phyloP scores from a whole-genome alignment of 345 rosid genomes.

The Pugionium dolabratum region DNA sequence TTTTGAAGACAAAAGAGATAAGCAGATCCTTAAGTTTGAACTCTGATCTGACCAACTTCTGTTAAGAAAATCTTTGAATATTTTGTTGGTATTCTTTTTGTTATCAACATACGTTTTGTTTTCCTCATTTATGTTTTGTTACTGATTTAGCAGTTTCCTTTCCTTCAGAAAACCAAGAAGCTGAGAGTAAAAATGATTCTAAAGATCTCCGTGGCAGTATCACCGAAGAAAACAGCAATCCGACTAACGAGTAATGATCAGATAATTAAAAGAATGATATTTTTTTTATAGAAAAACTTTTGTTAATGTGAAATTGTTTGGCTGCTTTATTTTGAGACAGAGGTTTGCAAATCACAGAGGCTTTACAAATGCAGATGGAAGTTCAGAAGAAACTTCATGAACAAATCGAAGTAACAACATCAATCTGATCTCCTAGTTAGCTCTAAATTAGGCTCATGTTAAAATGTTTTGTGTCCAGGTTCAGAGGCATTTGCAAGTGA shows the following conservation, averaged over 20 bases:
- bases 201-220: conserved; percentile 25
- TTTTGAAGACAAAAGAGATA: too few species aligned
- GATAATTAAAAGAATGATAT: conserved; percentile 8
- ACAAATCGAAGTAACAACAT: conserved; percentile 80
- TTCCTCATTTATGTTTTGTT: not conserved
- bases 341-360: conserved; percentile 69
- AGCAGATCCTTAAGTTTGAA: conserved; percentile 9
- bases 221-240: conserved; percentile 46
- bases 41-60: too few species aligned
- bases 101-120: not conserved
- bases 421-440: conserved; percentile 1
- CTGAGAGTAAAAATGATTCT: conserved; percentile 30
- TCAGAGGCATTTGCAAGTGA: conserved; percentile 88
- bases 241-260: conserved; percentile 60
- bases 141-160: conserved; percentile 30
- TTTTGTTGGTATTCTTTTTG: too few species aligned
- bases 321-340: conserved; percentile 48
- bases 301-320: not conserved
- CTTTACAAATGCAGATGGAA: conserved; percentile 89
- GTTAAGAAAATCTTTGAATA: not conserved
- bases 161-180: conserved; percentile 36
- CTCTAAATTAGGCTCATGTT: conserved; percentile 33
- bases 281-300: not conserved
- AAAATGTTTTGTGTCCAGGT: conserved; percentile 51
- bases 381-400: conserved; percentile 90